phyloP scores from a whole-genome alignment of 2,329 filamentous ascomycete species.

The Bipolaris oryzae region DNA sequence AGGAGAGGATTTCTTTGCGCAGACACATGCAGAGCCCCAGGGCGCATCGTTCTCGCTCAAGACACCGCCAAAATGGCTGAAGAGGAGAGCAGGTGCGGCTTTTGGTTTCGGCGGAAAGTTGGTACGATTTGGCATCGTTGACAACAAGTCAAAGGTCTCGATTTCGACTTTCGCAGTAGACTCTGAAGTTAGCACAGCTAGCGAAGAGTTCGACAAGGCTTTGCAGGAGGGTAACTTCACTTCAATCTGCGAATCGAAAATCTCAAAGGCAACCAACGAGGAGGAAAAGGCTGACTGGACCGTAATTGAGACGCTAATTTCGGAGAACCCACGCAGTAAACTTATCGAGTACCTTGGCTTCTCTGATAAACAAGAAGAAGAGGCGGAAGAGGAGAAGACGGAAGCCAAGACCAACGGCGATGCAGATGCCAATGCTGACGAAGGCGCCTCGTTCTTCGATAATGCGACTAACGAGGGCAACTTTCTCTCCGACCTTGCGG shows the following conservation, averaged over 20 bases:
- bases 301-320: conserved; percentile 86
- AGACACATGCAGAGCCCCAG: conserved; percentile 89
- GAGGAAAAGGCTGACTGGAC: conserved; percentile 97
- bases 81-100: conserved; percentile 81
- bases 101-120: conserved; percentile 97
- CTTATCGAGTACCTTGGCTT: conserved; percentile 93
- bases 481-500: conserved; percentile 82
- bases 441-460: conserved; percentile 76
- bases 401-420: conserved; percentile 54
- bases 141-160: conserved; percentile 75
- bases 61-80: conserved; percentile 88
- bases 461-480: conserved; percentile 74
- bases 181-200: conserved; percentile 79
- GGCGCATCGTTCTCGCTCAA: conserved; percentile 84
- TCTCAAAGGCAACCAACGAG: conserved; percentile 75
- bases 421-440: conserved; percentile 34
- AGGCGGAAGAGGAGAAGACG: conserved; percentile 32
- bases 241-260: conserved; percentile 79
- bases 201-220: conserved; percentile 84
- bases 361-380: conserved; percentile 58
- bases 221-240: conserved; percentile 78
- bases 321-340: conserved; percentile 81
- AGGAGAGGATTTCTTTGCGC: conserved; percentile 95
- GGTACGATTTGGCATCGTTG: conserved; percentile 73
- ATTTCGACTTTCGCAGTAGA: conserved; percentile 92